Conservation (phyloP, 2,329 filamentous ascomycete species). For the Fusarium secorum region DNA sequence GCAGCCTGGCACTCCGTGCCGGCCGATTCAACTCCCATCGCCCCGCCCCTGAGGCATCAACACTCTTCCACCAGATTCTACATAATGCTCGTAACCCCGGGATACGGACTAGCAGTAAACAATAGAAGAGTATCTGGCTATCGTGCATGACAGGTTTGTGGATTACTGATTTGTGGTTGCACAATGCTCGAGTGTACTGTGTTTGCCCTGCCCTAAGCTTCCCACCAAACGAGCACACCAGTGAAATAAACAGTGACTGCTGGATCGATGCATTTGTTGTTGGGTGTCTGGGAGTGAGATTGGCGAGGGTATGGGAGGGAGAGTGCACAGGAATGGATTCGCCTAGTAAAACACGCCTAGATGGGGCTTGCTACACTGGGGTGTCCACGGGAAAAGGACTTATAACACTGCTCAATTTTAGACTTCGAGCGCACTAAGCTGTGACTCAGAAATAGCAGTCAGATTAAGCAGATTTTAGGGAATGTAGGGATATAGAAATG, state of each 20-base stretch:
- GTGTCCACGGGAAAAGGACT: background rate
- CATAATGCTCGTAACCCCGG: background rate
- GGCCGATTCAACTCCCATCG: background rate
- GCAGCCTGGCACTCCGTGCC: background rate
- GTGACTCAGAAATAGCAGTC: fast-evolving
- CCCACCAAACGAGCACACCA: background rate
- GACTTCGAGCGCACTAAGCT: background rate
- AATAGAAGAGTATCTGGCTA: fast-evolving
- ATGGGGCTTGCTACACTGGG: background rate
- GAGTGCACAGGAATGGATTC: background rate
- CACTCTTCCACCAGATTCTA: slow-evolving; percentile 13
- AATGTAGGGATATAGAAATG: background rate
- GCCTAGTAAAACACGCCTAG: background rate
- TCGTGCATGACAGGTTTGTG: background rate
- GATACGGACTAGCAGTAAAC: background rate
- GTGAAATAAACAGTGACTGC: background rate
- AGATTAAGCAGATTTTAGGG: fast-evolving
- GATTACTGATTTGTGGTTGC: fast-evolving
- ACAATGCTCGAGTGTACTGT: background rate
- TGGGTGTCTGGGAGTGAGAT: fast-evolving
- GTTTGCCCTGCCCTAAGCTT: slow-evolving; percentile 2
- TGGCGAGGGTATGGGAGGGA: background rate
- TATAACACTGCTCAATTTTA: background rate
- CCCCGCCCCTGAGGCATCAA: background rate
- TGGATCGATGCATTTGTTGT: background rate